A percentile compares a stretch with the other conserved stretches of the same genome.
Evolutionary conservation across 2,329 filamentous ascomycete genomes (phyloP).

Genomic region (Trichoderma koningii): DNA sequence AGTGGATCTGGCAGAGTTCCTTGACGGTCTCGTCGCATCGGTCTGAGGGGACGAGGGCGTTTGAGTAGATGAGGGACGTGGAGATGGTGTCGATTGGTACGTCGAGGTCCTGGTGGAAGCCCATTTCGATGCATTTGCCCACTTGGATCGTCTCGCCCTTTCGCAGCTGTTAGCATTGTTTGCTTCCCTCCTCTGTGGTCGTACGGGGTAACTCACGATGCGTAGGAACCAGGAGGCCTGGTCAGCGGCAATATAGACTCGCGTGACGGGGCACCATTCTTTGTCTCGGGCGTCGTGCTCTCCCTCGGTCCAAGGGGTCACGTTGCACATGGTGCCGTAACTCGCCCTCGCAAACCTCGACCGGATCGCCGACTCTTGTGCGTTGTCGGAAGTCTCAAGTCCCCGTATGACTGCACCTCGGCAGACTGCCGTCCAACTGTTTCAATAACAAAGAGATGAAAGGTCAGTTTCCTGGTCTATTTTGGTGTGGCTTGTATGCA

Average conservation of each 20-base stretch:
- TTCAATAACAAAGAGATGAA: neutral
- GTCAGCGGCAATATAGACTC: conserved; percentile 1
- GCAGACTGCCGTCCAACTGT: conserved; percentile 42
- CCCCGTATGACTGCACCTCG: conserved; percentile 40
- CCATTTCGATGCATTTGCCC: conserved; percentile 3
- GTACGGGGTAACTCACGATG: too few species aligned
- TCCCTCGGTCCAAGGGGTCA: neutral
- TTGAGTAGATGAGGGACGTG: conserved; percentile 27
- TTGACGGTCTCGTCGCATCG: conserved; percentile 28
- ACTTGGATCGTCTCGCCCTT: conserved; percentile 25
- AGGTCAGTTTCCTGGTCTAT: neutral
- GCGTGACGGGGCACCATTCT: neutral
- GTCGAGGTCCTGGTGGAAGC: conserved; percentile 28
- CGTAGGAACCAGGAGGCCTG: conserved; percentile 40
- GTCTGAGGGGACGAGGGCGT: neutral
- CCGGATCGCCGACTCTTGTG: conserved; percentile 23
- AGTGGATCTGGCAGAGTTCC: conserved; percentile 26
- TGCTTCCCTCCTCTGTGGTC: too few species aligned
- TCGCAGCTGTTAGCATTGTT: neutral
- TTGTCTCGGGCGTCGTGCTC: conserved; percentile 28
- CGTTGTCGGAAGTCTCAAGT: conserved; percentile 9
- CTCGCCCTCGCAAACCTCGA: conserved; percentile 36
- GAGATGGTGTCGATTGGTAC: conserved; percentile 15
- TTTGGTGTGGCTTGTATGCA: neutral
- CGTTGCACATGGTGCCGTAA: conserved; percentile 29